Conservation (phyloP, 2,329 filamentous ascomycete species). For the Cercospora berteroae region DNA sequence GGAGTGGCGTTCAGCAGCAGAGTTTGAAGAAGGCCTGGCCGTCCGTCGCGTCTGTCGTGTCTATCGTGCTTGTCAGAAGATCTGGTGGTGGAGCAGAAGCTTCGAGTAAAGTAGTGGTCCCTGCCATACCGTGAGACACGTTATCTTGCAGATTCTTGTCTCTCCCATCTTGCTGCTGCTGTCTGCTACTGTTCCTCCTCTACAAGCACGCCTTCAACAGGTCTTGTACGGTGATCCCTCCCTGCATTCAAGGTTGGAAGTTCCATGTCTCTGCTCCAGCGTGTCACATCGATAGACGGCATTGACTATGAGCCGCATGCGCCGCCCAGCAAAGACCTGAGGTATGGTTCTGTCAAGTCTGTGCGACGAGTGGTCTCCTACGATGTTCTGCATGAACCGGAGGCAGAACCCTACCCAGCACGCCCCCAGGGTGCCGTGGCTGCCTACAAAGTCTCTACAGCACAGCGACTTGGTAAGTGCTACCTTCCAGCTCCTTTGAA, state of each 20-base stretch:
- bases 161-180: not conserved
- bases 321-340: conserved; percentile 23
- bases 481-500: not conserved
- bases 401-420: conserved; percentile 40
- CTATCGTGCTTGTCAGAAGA: conserved; percentile 10
- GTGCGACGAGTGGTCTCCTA: conserved; percentile 48
- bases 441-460: conserved; percentile 50
- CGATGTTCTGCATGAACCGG: conserved; percentile 47
- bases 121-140: not conserved
- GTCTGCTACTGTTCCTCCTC: not conserved
- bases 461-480: conserved; percentile 35
- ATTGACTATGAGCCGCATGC: conserved; percentile 43
- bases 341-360: conserved; percentile 29
- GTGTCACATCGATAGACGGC: conserved; percentile 52
- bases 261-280: conserved; percentile 53
- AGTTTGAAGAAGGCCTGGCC: not conserved
- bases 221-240: not conserved
- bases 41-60: not conserved
- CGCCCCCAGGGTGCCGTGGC: conserved; percentile 44
- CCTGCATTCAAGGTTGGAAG: not conserved
- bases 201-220: conserved; percentile 8
- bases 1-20: not conserved
- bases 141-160: not conserved
- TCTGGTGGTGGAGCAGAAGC: conserved; percentile 2
- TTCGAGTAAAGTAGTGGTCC: conserved; percentile 13